Evolutionary conservation across 2,329 filamentous ascomycete species (phyloP).

Genomic region (Sarocladium strictum): DNA sequence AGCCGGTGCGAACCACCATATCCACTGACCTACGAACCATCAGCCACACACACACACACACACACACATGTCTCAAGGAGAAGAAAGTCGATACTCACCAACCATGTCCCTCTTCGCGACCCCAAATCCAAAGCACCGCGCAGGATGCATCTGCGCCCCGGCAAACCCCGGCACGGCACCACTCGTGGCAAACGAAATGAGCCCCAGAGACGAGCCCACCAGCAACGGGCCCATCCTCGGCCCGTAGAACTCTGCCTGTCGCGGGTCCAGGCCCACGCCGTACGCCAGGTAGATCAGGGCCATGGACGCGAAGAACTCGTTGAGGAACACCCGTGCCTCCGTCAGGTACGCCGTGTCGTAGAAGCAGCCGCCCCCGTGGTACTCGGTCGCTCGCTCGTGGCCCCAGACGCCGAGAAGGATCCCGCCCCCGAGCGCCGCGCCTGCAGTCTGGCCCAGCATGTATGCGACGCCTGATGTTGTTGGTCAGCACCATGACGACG

Average conservation of each 20-base stretch:
- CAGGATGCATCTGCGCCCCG: conserved; percentile 37
- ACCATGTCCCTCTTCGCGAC: conserved; percentile 25
- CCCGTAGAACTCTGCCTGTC: conserved; percentile 42
- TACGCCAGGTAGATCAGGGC: conserved; percentile 36
- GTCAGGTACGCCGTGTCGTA: conserved; percentile 28
- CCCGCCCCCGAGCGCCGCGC: conserved; percentile 37
- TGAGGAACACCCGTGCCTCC: conserved; percentile 34
- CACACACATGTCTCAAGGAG: conserved; percentile 1
- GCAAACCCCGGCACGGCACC: conserved; percentile 33
- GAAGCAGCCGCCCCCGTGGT: conserved; percentile 31
- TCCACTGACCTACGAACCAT: conserved; percentile 26
- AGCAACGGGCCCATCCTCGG: conserved; percentile 42
- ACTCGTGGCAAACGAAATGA: conserved; percentile 30
- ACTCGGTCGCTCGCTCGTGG: conserved; percentile 22
- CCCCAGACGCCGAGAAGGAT: conserved; percentile 31
- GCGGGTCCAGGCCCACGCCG: conserved; percentile 46
- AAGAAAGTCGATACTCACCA: conserved; percentile 13
- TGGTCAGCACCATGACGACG: no score
- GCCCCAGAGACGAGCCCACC: conserved; percentile 34
- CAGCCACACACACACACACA: background rate
- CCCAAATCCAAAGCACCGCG: conserved; percentile 37
- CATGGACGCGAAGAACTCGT: conserved; percentile 38
- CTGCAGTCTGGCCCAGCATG: conserved; percentile 36
- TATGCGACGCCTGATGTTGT: conserved; percentile 39
- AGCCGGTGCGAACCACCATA: conserved; percentile 31